Evolutionary conservation across 2,329 filamentous ascomycete species (phyloP).

Genomic region (Arthrobotrys sphaeroides): DNA sequence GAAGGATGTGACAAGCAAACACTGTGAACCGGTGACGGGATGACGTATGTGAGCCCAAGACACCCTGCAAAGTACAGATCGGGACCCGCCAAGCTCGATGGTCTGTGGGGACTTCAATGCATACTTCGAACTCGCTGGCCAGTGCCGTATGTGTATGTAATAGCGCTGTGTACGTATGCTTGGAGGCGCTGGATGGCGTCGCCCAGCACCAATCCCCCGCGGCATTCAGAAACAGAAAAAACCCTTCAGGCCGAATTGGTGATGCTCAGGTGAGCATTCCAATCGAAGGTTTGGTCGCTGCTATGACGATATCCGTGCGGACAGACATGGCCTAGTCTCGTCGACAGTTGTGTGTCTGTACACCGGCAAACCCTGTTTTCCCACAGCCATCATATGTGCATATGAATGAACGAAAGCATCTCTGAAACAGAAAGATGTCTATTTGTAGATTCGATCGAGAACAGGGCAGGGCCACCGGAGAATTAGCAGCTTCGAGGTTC

Average conservation of each 20-base stretch:
- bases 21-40: slow-evolving; percentile 16
- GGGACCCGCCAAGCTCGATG: not conserved
- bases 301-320: slow-evolving; percentile 44
- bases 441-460: not conserved
- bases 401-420: too few species aligned
- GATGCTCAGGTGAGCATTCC: slow-evolving; percentile 21
- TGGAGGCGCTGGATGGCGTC: slow-evolving; percentile 13
- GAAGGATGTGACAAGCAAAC: slow-evolving; percentile 19
- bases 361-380: slow-evolving; percentile 44
- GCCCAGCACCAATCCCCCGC: slow-evolving; percentile 2
- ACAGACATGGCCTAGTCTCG: not conserved
- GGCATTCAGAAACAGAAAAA: not conserved
- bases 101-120: not conserved
- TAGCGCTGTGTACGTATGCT: slow-evolving; percentile 27
- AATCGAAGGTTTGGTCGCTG: not conserved
- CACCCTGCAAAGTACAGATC: not conserved
- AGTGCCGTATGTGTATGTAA: too few species aligned
- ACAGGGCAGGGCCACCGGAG: not conserved
- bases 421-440: not conserved
- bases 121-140: not conserved
- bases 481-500: not conserved
- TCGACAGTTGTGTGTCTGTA: not conserved
- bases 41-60: slow-evolving; percentile 26
- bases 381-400: not conserved
- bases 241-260: not conserved